Percentiles rank a stretch among this genome's conserved stretches.
Evolutionary conservation across 2,329 filamentous ascomycete species (phyloP).

Genomic region (Ascochyta rabiei): DNA sequence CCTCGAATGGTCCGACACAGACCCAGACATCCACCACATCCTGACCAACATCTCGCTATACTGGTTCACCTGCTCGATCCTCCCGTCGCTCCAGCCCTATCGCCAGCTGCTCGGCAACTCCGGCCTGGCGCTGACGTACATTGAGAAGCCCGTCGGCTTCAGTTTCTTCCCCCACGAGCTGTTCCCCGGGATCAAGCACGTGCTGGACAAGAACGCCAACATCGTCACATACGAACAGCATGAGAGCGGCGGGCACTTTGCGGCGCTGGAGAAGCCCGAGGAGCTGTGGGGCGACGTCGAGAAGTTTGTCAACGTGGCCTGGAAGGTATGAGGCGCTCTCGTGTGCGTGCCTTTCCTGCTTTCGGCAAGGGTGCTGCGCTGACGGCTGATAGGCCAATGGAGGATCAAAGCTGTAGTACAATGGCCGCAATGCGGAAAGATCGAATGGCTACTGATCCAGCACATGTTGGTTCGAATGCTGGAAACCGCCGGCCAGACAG

Average conservation of each 20-base stretch:
- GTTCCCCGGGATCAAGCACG: conserved; percentile 45
- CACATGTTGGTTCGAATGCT: too few species aligned
- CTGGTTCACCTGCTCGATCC: conserved; percentile 59
- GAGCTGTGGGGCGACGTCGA: conserved; percentile 54
- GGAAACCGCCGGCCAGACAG: too few species aligned
- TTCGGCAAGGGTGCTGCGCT: neutral
- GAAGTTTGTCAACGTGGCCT: conserved; percentile 50
- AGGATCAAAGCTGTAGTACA: conserved; percentile 1
- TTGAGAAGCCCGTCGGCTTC: conserved; percentile 52
- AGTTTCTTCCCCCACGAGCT: conserved; percentile 55
- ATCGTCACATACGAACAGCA: conserved; percentile 50
- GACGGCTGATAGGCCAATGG: neutral
- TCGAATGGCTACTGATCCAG: neutral
- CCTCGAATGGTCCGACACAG: conserved; percentile 59
- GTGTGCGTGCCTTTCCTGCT: neutral
- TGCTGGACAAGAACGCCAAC: conserved; percentile 46
- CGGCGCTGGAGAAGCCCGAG: conserved; percentile 54
- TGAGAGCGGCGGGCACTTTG: conserved; percentile 61
- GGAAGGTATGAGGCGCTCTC: conserved; percentile 37
- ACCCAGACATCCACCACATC: conserved; percentile 51
- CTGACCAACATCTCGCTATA: conserved; percentile 61
- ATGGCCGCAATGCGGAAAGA: neutral
- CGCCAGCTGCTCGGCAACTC: conserved; percentile 26
- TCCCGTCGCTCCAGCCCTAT: conserved; percentile 59
- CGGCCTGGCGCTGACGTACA: neutral